These are phyloP conservation scores for Coemansia sp. DNA, from an alignment of 192 early-diverging fungal genomes.

Conservation along the genomic window DNA sequence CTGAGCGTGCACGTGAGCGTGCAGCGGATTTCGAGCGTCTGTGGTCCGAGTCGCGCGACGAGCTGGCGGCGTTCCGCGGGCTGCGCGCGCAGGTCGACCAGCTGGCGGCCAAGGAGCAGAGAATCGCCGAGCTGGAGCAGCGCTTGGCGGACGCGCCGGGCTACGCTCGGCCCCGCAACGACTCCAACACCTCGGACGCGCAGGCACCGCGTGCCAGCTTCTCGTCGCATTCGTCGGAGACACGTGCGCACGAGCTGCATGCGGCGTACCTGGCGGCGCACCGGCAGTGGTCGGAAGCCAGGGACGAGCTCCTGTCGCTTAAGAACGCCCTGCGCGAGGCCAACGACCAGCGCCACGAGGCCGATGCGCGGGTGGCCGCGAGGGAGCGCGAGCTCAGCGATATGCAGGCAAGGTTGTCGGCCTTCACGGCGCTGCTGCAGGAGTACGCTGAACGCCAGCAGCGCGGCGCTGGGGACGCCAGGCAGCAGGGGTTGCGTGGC, in stretches of 20 bases:
- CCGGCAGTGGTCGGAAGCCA: constrained; percentile 37
- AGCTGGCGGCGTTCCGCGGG: constrained; percentile 26
- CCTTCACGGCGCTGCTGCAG: constrained; percentile 39
- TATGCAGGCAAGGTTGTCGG: constrained; percentile 34
- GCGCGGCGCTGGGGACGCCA: constrained; percentile 7
- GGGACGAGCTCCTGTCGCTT: constrained; percentile 41
- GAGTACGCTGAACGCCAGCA: constrained; percentile 38
- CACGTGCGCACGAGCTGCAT: constrained; percentile 29
- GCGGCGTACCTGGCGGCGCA: constrained; percentile 45
- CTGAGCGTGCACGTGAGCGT: constrained; percentile 21
- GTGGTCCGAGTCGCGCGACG: constrained; percentile 35
- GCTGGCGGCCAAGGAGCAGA: constrained; percentile 41
- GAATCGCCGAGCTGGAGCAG: constrained; percentile 41
- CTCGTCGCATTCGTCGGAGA: constrained; percentile 12
- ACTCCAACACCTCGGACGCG: constrained; percentile 5
- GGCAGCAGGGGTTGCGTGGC: background rate
- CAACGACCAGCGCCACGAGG: constrained; percentile 38
- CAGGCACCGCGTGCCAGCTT: constrained; percentile 27
- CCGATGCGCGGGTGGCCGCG: constrained; percentile 27
- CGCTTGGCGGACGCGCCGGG: constrained; percentile 23
- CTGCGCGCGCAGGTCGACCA: constrained; percentile 34
- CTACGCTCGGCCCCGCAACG: constrained; percentile 11
- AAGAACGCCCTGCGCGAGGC: constrained; percentile 35
- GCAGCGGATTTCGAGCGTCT: constrained; percentile 41
- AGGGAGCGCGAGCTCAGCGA: constrained; percentile 46